Base-by-base conservation (phyloP, 805 yeast species). In the baker's yeast (Saccharomyces cerevisiae) region DNA sequence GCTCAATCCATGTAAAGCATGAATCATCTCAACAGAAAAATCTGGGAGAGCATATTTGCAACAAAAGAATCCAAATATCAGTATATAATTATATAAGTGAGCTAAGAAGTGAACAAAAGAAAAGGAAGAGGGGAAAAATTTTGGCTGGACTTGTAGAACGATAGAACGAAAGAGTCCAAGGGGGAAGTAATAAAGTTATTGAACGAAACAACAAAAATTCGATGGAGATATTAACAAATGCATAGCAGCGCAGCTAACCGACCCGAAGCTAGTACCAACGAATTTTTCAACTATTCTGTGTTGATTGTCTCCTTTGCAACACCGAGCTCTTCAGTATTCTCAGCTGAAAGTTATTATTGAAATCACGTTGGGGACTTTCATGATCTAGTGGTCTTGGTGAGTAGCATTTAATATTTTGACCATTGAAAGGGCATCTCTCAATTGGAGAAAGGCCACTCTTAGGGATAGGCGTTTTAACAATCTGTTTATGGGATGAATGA, bases 311-410 rank as follows among this genome's bases (percentile, higher is more conserved):
- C 50, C 68, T 64, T 51, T 59, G 61, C 46, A 66, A 53, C 65
- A 66, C 61, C n/a, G 68, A 58, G 31, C 70, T 66, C 48, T 62
- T 57, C 24, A 60, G 41, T 61, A 66, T 56, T 36, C 63, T 60
- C 10, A 66, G 50, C 32, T 62, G 60, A 43, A 65, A 47, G 26
- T 43, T 41, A 24, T 27, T 48, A 52, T 26, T 31, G 49, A 22
- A 51, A 41, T 43, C 53, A 53, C 43, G 47, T 5, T 46, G 11
- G 6, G 48, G 30, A 46, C 6, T 46, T 28, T 11, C 28, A 46
- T 8, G 31, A n/a, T 32, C 8, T 29, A 27, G 41, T 46, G 53
- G 26, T 17, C 30, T 26, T 9, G 47, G 26, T 4, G 6, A 10
- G 10, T 11, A 41, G 43, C 5, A 10, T 28, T 36, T 36, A 24